phyloP scores from a whole-genome alignment of 106 monocot species.

The Acanthochlamys bracteata region DNA sequence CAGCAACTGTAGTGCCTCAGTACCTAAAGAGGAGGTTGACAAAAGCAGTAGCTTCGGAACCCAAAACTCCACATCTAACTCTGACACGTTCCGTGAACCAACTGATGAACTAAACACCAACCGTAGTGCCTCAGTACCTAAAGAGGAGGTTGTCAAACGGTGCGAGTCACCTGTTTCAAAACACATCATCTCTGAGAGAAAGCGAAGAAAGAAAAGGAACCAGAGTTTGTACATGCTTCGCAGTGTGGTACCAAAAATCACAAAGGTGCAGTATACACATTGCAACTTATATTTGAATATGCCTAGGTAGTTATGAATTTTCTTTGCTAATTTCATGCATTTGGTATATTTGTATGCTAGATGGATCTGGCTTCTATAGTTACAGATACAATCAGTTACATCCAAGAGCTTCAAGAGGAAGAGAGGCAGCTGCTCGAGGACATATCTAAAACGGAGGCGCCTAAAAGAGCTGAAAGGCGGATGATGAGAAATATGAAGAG shows the following conservation, averaged over 20 bases:
- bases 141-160: too few relatives aligned
- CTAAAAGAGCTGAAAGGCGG: neutral
- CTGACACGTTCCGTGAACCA: too few relatives aligned
- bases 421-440: constrained; percentile 38
- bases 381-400: constrained; percentile 64
- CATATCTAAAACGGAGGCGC: constrained; percentile 15
- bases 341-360: constrained; percentile 1
- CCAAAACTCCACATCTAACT: too few relatives aligned
- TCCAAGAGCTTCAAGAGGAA: constrained; percentile 48
- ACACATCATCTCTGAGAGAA: constrained; percentile 30
- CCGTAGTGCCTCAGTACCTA: too few relatives aligned
- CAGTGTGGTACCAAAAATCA: constrained; percentile 37
- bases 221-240: constrained; percentile 31
- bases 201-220: constrained; percentile 25
- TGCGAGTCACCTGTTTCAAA: too few relatives aligned
- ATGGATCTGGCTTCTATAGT: constrained; percentile 72
- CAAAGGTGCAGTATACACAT: constrained; percentile 10
- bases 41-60: too few relatives aligned
- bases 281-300: neutral
- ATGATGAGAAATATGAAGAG: constrained; percentile 8
- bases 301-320: neutral
- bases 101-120: too few relatives aligned
- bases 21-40: too few relatives aligned
- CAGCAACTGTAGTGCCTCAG: too few relatives aligned
- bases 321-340: neutral